phyloP scores from a whole-genome alignment of 2,329 filamentous ascomycete genomes.

The Ploettnerulaceae sp. region DNA sequence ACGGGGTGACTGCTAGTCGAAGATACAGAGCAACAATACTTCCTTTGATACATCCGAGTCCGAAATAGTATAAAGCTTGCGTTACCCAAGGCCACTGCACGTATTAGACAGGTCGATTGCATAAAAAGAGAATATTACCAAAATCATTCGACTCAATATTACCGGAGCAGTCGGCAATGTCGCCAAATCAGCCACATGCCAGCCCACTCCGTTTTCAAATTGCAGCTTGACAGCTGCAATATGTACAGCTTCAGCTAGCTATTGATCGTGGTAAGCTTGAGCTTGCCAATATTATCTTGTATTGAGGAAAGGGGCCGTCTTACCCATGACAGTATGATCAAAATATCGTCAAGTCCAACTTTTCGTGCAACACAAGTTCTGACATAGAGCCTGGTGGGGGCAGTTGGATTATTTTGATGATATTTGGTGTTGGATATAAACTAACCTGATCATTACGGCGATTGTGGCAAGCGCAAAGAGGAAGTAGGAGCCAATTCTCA shows the following conservation, averaged over 20 bases:
- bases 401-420: no score
- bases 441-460: no score
- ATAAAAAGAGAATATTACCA: conserved; percentile 5
- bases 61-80: conserved; percentile 16
- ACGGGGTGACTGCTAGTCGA: conserved; percentile 6
- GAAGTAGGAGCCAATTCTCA: no score
- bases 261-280: no score
- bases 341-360: no score
- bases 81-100: conserved; percentile 16
- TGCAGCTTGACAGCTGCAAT: conserved; percentile 5
- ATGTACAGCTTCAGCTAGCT: conserved; percentile 4
- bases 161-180: conserved; percentile 5
- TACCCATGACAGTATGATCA: no score
- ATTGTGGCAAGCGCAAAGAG: no score
- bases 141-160: conserved; percentile 8
- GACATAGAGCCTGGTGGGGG: no score
- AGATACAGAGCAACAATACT: conserved; percentile 15
- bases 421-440: no score
- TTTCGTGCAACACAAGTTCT: no score
- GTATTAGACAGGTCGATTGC: background rate
- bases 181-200: conserved; percentile 11
- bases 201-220: conserved; percentile 14
- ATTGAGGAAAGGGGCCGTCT: no score
- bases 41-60: conserved; percentile 11
- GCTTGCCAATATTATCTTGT: no score